A percentile compares a stretch with the other conserved stretches of the same genome.
Evolutionary conservation across 345 rosid species (phyloP).

Genomic region (Orychophragmus violaceus): DNA sequence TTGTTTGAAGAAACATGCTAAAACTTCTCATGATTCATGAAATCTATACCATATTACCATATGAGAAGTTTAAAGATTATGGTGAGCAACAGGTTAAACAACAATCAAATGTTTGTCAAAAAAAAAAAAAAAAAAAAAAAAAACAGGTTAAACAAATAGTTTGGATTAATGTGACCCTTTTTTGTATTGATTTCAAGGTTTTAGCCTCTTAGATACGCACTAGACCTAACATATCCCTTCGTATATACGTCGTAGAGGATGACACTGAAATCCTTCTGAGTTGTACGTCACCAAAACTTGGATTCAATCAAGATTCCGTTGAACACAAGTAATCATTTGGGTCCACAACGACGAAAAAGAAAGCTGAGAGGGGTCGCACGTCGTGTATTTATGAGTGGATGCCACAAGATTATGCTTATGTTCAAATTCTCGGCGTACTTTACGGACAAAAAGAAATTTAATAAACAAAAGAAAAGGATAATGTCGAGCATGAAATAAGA

Average conservation of each 20-base stretch:
- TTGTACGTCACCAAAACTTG: neutral
- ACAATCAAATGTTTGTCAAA: too few species aligned
- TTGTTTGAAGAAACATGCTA: neutral
- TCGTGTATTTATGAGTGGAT: neutral
- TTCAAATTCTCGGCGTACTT: conserved; percentile 10
- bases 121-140: too few species aligned
- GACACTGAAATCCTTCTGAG: neutral
- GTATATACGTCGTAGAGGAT: neutral
- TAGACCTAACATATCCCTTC: neutral
- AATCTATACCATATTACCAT: neutral
- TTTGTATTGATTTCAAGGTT: neutral
- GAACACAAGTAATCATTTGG: neutral
- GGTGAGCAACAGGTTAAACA: neutral
- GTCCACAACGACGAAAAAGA: neutral
- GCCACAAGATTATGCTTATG: neutral
- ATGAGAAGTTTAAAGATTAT: neutral
- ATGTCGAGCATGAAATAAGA: neutral
- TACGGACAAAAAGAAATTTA: neutral
- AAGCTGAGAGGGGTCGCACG: neutral
- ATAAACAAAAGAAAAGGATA: conserved; percentile 9
- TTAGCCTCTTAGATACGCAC: neutral
- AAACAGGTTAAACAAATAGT: neutral
- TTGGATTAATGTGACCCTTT: neutral
- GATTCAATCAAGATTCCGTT: neutral
- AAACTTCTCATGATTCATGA: neutral